Conservation (phyloP, 441 rosid genomes). For the Adansonia gregorii region DNA sequence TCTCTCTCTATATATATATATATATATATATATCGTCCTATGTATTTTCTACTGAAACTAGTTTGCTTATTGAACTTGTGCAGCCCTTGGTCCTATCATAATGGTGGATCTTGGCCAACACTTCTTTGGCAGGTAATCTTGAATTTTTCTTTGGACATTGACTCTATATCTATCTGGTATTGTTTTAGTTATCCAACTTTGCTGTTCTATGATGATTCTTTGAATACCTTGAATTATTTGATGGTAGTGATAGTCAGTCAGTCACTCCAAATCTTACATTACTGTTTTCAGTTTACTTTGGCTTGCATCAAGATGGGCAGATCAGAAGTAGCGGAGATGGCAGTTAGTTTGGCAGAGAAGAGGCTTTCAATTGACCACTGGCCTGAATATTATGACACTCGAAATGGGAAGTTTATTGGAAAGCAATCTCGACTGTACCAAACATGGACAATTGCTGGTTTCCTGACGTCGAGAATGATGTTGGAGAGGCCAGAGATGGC, state of each 20-base stretch:
- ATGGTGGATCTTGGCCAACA: constrained; percentile 96
- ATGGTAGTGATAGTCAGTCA: constrained; percentile 1
- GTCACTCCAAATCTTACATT: constrained; percentile 10
- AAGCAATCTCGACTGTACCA: too few relatives aligned
- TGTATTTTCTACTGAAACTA: background rate
- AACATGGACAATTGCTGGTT: constrained; percentile 92
- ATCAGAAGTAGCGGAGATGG: constrained; percentile 75
- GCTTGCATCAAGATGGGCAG: constrained; percentile 95
- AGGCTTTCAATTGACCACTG: constrained; percentile 57
- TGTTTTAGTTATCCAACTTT: background rate
- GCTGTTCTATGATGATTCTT: background rate
- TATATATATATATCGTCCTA: background rate
- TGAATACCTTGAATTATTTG: background rate
- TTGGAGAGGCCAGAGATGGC: constrained; percentile 84
- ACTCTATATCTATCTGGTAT: background rate
- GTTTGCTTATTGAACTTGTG: constrained; percentile 27
- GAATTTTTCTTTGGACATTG: background rate
- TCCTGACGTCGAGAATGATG: constrained; percentile 75
- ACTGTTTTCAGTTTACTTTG: constrained; percentile 70
- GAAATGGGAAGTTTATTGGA: too few relatives aligned
- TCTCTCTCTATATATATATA: background rate
- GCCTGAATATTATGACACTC: too few relatives aligned
- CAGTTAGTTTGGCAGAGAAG: constrained; percentile 75
- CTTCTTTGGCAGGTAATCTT: constrained; percentile 88
- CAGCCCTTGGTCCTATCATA: constrained; percentile 99